These are phyloP conservation scores for Umbilicus rupestris DNA, from an alignment of 164 flowering plant genomes.

Conservation along the genomic window DNA sequence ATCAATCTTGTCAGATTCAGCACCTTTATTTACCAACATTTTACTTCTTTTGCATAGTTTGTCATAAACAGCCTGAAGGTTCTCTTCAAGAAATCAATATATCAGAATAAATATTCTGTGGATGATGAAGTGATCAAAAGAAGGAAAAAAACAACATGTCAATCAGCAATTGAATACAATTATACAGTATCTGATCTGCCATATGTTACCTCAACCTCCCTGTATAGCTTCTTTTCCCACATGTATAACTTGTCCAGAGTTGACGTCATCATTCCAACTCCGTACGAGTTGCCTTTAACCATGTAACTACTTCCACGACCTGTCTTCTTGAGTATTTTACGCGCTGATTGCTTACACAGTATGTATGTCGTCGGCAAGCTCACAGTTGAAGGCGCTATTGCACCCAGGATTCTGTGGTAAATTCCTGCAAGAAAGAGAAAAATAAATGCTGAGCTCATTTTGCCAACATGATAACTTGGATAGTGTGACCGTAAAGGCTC, in stretches of 20 bases:
- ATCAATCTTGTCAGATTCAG: conserved; percentile 5
- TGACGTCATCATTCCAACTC: background rate
- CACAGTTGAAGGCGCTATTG: background rate
- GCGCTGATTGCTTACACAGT: background rate
- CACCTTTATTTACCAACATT: conserved; percentile 2
- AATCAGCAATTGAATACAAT: background rate
- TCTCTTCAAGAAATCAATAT: conserved; percentile 6
- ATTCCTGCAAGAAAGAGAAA: background rate
- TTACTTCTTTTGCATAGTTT: conserved; percentile 5
- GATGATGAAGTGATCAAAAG: background rate
- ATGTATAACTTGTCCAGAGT: conserved; percentile 8
- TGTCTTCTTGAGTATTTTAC: background rate
- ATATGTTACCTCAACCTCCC: conserved; percentile 8
- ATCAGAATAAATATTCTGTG: background rate
- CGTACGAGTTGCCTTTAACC: background rate
- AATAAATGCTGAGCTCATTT: too few relatives aligned
- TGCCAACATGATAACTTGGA: too few relatives aligned
- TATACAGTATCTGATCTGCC: background rate
- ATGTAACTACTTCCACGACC: background rate
- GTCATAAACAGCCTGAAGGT: conserved; percentile 6
- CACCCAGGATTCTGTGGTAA: background rate
- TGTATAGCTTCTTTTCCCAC: conserved; percentile 8
- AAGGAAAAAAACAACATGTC: background rate
- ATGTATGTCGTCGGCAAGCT: background rate
- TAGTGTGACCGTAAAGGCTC: too few relatives aligned